Conservation (phyloP, 2,329 filamentous ascomycete species). For the Colletotrichum camelliae region DNA sequence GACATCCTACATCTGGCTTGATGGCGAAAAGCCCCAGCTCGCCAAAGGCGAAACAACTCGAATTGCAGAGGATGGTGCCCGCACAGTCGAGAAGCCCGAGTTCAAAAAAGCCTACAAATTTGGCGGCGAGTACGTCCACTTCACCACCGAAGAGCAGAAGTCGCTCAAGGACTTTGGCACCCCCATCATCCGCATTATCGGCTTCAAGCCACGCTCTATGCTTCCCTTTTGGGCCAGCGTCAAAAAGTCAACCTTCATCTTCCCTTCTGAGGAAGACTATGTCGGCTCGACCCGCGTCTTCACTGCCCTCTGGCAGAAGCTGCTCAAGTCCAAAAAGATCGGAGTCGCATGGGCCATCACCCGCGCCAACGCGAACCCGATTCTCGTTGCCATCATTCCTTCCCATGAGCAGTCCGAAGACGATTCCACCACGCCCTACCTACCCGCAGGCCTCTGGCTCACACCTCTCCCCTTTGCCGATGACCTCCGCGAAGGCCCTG, state of each 20-base stretch:
- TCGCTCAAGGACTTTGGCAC: conserved; percentile 80
- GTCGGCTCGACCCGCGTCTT: conserved; percentile 94
- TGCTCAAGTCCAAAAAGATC: conserved; percentile 79
- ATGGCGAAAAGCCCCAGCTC: conserved; percentile 85
- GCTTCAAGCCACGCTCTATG: conserved; percentile 82
- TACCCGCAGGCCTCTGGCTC: conserved; percentile 88
- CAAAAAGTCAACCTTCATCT: conserved; percentile 89
- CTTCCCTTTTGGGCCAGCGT: conserved; percentile 85
- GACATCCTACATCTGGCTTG: conserved; percentile 87
- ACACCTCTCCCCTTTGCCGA: conserved; percentile 88
- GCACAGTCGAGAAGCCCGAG: conserved; percentile 79
- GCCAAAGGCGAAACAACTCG: conserved; percentile 75
- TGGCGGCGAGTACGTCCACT: conserved; percentile 87
- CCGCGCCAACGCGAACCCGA: conserved; percentile 79
- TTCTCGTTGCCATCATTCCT: conserved; percentile 82
- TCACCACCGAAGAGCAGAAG: conserved; percentile 83
- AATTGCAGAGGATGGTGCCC: conserved; percentile 78
- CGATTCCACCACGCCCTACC: conserved; percentile 67
- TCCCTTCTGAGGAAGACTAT: conserved; percentile 88
- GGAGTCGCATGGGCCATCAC: conserved; percentile 90
- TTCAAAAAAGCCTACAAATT: conserved; percentile 95
- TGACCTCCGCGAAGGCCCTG: conserved; percentile 79
- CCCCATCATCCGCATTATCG: conserved; percentile 85
- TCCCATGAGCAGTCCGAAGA: conserved; percentile 71
- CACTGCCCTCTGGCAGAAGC: conserved; percentile 86